Evolutionary conservation across 2,329 filamentous ascomycete species (phyloP).

Genomic region (Penicillium sp.): DNA sequence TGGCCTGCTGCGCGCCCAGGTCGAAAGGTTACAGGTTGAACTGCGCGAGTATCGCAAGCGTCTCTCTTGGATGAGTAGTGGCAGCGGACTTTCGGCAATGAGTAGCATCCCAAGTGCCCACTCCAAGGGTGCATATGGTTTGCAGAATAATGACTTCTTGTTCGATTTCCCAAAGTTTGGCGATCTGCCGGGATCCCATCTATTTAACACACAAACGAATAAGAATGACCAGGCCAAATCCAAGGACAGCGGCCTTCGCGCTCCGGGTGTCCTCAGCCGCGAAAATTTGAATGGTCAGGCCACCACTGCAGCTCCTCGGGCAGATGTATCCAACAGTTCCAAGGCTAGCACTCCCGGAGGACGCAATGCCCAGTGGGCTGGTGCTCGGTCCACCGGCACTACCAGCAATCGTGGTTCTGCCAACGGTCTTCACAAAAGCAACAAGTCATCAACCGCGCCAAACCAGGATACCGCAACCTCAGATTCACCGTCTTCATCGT

Average conservation of each 20-base stretch:
- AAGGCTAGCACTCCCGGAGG: neutral
- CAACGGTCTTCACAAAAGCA: slow-evolving; percentile 17
- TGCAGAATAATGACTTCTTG: slow-evolving; percentile 74
- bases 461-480: slow-evolving; percentile 37
- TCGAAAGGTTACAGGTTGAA: slow-evolving; percentile 80
- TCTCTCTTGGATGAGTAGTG: slow-evolving; percentile 57
- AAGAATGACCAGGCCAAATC: slow-evolving; percentile 29
- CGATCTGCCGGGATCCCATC: slow-evolving; percentile 54
- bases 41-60: slow-evolving; percentile 87
- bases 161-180: slow-evolving; percentile 97
- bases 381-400: slow-evolving; percentile 9
- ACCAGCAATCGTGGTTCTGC: slow-evolving; percentile 9
- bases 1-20: slow-evolving; percentile 70
- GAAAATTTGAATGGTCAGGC: slow-evolving; percentile 15
- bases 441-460: slow-evolving; percentile 15
- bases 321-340: slow-evolving; percentile 11
- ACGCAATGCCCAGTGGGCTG: slow-evolving; percentile 3
- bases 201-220: slow-evolving; percentile 45
- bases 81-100: slow-evolving; percentile 44
- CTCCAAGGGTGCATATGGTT: slow-evolving; percentile 49
- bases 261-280: slow-evolving; percentile 30
- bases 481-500: slow-evolving; percentile 46
- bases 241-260: slow-evolving; percentile 16
- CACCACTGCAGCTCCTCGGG: slow-evolving; percentile 2
- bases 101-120: slow-evolving; percentile 44